Evolutionary conservation across 2,329 filamentous ascomycete genomes (phyloP), one percentile per base, ranked within the genome.

Genomic region (Teratosphaeria pseudoeucalypti): DNA sequence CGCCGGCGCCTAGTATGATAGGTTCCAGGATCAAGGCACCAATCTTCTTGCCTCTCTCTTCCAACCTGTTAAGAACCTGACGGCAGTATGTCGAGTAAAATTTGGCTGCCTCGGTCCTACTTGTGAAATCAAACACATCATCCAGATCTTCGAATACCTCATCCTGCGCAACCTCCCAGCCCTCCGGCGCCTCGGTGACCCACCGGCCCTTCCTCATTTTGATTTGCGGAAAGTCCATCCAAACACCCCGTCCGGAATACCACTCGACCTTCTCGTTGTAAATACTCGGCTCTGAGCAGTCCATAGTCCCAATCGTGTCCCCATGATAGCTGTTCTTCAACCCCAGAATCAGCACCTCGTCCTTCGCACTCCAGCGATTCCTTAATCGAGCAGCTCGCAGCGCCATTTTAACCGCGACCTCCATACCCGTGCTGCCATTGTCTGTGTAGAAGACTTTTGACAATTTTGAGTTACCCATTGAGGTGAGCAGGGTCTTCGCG

Each of bases 251-350:
- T 0, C 88, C 89, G 61, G 83, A 77, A 69, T 95, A 95, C 90
- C 90, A 95, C 68, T 94, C 89, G 0, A 92, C 87, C 70, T 90
- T 90, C 66, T 90, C 82, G 67, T 95, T 95, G 71, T 81, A 95
- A 0, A 83, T 82, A 37, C 83, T 86, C 0, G 90, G 89, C 68
- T 94, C 89, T 0, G 88, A 85, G 57, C 85, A 88, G 71, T 94
- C 89, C 90, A 95, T 94, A 0, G 88, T 89, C 0, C 90, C 90
- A 54, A 95, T 91, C 0, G 90, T 95, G 68, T 95, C 90, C 1
- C 90, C 90, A 66, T 95, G 90, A 67, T 95, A 95, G 64, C 87
- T 88, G 0, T 89, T 89, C 69, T 86, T 88, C 10, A 95, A 75
- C 0, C 90, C 90, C 2, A 95, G 71, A 2, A 94, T 82, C 2